Evolutionary conservation across 2,329 filamentous ascomycete genomes (phyloP), one percentile per base, ranked within the genome.

Genomic region (Ophiocordyceps robertsii): DNA sequence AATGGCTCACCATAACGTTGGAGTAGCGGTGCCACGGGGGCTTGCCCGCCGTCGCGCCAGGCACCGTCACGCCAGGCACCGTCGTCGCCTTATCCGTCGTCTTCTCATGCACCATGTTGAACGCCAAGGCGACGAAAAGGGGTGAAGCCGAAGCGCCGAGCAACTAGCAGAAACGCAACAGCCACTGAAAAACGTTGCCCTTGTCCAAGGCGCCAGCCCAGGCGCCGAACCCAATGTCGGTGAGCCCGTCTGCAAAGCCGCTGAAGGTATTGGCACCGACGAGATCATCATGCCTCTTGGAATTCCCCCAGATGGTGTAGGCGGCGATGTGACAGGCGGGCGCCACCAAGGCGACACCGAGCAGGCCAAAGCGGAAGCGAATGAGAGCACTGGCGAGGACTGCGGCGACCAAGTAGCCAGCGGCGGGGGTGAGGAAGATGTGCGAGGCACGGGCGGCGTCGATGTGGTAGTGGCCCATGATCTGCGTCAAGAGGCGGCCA

Each of bases 11-110:
- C 77, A 84, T 81, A 43, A 84, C 61, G 53, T 83, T 84, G 53
- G 84, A 86, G 54, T 77, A 85, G 3, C 64, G 69, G 51, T 79
- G 83, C 82, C 82, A 87, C 0, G 68, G n/a, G n/a, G n/a, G n/a
- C n/a, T n/a, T n/a, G n/a, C n/a, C n/a, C n/a, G n/a, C n/a, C n/a
- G n/a, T n/a, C n/a, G n/a, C n/a, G n/a, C n/a, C n/a, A n/a, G n/a
- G n/a, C n/a, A n/a, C n/a, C n/a, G n/a, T n/a, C n/a, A n/a, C n/a
- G n/a, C n/a, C n/a, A n/a, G n/a, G n/a, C n/a, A n/a, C n/a, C n/a
- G n/a, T n/a, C n/a, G n/a, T n/a, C n/a, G n/a, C n/a, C n/a, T n/a
- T n/a, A n/a, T n/a, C n/a, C n/a, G n/a, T n/a, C n/a, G n/a, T n/a
- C n/a, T n/a, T 68, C 46, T 78, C 43, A 1, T 60, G 51, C 0